Evolutionary conservation across 2,329 filamentous ascomycete species (phyloP).

Genomic region (Fusarium coffeatum): DNA sequence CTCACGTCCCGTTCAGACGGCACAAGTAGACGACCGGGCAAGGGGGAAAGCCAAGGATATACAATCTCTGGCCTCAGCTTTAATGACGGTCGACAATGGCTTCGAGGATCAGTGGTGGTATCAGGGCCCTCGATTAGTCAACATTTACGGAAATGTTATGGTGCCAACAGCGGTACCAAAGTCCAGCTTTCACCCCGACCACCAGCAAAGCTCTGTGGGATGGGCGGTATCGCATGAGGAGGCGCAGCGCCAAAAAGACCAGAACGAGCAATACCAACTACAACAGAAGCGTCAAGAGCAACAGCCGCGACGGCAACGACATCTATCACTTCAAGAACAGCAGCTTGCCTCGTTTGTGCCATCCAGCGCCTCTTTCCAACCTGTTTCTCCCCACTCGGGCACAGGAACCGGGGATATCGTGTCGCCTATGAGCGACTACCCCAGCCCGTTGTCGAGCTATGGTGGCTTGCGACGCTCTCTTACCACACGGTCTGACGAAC

Average conservation of each 20-base stretch:
- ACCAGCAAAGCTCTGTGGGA: constrained; percentile 29
- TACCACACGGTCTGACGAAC: constrained; percentile 44
- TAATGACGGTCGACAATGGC: constrained; percentile 69
- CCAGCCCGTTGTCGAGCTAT: constrained; percentile 41
- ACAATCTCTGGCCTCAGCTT: constrained; percentile 62
- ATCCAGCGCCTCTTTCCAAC: constrained; percentile 25
- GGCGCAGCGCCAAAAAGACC: constrained; percentile 10
- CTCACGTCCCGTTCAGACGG: background rate
- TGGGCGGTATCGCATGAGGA: constrained; percentile 34
- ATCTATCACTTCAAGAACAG: constrained; percentile 29
- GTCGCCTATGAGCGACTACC: constrained; percentile 42
- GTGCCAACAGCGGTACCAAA: constrained; percentile 31
- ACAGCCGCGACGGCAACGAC: constrained; percentile 14
- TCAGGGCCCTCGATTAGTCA: constrained; percentile 54
- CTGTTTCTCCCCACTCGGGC: constrained; percentile 35
- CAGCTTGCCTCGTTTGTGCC: constrained; percentile 20
- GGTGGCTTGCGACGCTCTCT: constrained; percentile 41
- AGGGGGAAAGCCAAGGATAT: constrained; percentile 53
- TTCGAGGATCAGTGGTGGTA: constrained; percentile 71
- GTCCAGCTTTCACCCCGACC: constrained; percentile 20
- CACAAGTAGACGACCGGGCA: constrained; percentile 49
- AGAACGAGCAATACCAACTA: constrained; percentile 11
- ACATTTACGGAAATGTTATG: constrained; percentile 38
- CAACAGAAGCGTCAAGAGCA: constrained; percentile 17
- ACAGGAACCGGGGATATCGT: constrained; percentile 41